Base-by-base conservation (phyloP, 345 rosid species). In the Microcos paniculata region DNA sequence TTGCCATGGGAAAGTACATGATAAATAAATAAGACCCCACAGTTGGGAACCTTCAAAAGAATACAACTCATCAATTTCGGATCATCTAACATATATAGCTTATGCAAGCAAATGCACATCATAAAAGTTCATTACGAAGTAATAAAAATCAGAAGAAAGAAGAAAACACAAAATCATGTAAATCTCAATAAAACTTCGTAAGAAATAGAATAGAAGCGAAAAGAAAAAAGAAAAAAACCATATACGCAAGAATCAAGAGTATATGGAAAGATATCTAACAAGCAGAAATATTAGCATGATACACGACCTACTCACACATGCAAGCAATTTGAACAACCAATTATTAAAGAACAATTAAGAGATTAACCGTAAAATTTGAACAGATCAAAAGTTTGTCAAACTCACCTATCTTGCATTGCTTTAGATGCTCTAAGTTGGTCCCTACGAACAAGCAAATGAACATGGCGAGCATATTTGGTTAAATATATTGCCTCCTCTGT, bases 331-430 rank as follows among this genome's bases (percentile, higher is more conserved):
- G 43, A 63, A 52, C 12, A 18, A 52, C 24, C 52, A 42, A 33
- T 51, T 12, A 24, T 38, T 28, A 28, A 64, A 75, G 70, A 14
- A 52, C 3, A n/a, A 19, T 19, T 45, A 42, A 23, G 42, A 67
- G 12, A 48, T 62, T 10, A 31, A 33, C 40, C 70, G 56, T 35
- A 35, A 35, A 35, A 7, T 49, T 51, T 49, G 43, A 40, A 43
- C 55, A 16, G 15, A 58, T 19, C 6, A 74, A 62, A 33, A 69
- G 26, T 76, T 40, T 69, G 13, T 23, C 49, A 69, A 67, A 75
- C 92, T 87, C 86, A 93, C 99, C 98, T 90, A 87, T 95, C 99
- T 85, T 95, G 99, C 99, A 95, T 95, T 77, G 99, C 99, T 81
- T 69, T 95, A 75, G 99, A 95, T 51, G 98, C 99, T 83, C 97